Evolutionary conservation across 139 green algal species (phyloP), one percentile per base, ranked within the genome.

Genomic region (Pleodorina starrii): DNA sequence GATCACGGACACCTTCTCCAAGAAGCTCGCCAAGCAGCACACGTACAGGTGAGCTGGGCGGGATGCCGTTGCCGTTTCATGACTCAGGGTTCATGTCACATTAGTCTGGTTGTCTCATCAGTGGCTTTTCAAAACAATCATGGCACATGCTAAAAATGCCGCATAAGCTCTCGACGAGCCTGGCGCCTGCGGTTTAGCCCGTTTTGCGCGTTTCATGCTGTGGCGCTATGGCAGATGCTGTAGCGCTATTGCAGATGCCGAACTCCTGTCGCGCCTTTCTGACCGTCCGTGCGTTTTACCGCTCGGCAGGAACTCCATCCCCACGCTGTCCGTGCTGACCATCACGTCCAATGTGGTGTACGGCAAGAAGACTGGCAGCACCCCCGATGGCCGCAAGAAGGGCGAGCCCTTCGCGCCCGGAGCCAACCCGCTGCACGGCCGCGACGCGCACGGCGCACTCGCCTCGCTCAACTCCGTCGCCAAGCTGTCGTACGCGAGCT

Each of bases 301-400:
- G 25, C 54, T 66, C 7, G 6, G 54, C 54, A 66, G 54, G 87
- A 88, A 92, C 88, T 91, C 89, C 40, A 84, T 95, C 40, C 94
- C 94, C 40, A 97, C 95, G 72, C 92, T 97, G 4, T 94, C 88
- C 35, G 92, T 97, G 72, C 92, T 97, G 48, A 97, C 95, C 78
- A 97, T 97, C 90, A 97, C 95, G 42, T 93, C 81, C 76, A 97
- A 97, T 89, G 93, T 97, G 43, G 95, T 91, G 68, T 96, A 95
- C 86, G 92, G 94, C 86, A 93, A 94, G 85, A 91, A 91, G 84
- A 96, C 94, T 4, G 89, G 94, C 75, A 92, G 87, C 83, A 97
- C 95, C 0, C 95, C 95, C 46, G 95, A 97, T 77, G 95, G 95
- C 36, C 92, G 95, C 87, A 93, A 94, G 90, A 89, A 87, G 74